These are phyloP conservation scores for Acrocalymma vagum DNA, from an alignment of 2,329 filamentous ascomycete species.

Conservation along the genomic window DNA sequence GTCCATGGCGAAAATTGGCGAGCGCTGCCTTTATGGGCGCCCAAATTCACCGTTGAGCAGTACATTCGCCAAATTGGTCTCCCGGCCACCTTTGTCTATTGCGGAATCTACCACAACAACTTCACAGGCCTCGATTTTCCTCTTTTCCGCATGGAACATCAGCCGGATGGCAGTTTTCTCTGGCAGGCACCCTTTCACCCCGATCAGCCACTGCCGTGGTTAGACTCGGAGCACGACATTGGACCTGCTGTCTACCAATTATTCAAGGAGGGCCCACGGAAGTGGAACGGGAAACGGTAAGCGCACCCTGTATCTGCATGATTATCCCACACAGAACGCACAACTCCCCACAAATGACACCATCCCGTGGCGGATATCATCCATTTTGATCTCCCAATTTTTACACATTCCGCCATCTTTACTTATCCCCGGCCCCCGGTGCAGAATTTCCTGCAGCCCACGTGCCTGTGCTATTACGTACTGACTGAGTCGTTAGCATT, in stretches of 20 bases:
- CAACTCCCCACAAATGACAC: conserved; percentile 31
- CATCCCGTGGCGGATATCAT: conserved; percentile 26
- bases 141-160: conserved; percentile 92
- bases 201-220: conserved; percentile 87
- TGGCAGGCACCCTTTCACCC: conserved; percentile 97
- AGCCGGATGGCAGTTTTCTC: conserved; percentile 82
- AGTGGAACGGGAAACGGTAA: conserved; percentile 80
- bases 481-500: conserved; percentile 64
- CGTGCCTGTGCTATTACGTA: conserved; percentile 25
- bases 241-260: conserved; percentile 91
- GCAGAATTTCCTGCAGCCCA: conserved; percentile 17
- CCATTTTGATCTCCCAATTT: conserved; percentile 15
- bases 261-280: conserved; percentile 88
- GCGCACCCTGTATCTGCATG: conserved; percentile 37
- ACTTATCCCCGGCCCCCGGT: conserved; percentile 13
- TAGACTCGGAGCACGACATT: conserved; percentile 96
- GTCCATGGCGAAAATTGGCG: conserved; percentile 81
- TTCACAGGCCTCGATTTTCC: conserved; percentile 94
- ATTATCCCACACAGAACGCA: conserved; percentile 25
- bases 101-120: conserved; percentile 99
- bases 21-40: conserved; percentile 86
- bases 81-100: conserved; percentile 92
- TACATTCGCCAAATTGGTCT: conserved; percentile 85
- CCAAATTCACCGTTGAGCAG: conserved; percentile 91
- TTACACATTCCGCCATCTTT: conserved; percentile 17